These are phyloP conservation scores for Suhomyces ambrosiae DNA, from an alignment of 1,139 yeast genomes.

Conservation along the genomic window DNA sequence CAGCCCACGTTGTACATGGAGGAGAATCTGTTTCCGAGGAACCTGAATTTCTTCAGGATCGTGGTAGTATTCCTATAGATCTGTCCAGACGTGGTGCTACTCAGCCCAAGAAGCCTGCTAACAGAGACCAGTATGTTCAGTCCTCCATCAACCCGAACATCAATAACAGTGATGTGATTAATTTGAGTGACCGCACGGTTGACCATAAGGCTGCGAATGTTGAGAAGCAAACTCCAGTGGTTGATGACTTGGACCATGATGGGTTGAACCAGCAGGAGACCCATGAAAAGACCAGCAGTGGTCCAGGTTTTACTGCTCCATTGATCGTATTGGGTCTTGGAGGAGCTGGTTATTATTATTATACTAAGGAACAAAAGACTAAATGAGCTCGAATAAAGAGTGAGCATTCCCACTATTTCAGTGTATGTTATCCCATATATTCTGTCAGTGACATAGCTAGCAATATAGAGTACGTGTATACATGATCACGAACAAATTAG, in stretches of 20 bases:
- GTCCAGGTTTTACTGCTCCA: constrained; percentile 12
- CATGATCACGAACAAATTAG: no score
- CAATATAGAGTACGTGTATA: no score
- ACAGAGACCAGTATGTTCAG: constrained; percentile 47
- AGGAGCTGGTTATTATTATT: constrained; percentile 19
- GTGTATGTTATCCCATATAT: no score
- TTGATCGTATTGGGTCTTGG: constrained; percentile 17
- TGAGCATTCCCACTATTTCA: no score
- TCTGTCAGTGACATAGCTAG: no score
- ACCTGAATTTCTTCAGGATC: constrained; percentile 44
- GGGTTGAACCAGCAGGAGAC: constrained; percentile 17
- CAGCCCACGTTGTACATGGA: constrained; percentile 46
- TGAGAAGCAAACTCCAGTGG: constrained; percentile 31
- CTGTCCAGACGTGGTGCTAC: constrained; percentile 12
- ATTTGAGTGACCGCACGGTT: constrained; percentile 40
- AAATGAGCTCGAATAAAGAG: no score
- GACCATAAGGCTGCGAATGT: constrained; percentile 40
- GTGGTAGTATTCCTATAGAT: constrained; percentile 23
- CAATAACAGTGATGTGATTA: constrained; percentile 40
- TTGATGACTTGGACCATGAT: constrained; percentile 47
- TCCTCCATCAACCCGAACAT: constrained; percentile 46
- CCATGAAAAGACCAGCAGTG: constrained; percentile 2
- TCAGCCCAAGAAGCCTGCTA: constrained; percentile 34
- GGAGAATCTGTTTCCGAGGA: constrained; percentile 45
- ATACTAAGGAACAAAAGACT: constrained; percentile 6